phyloP scores from a whole-genome alignment of 495 filamentous ascomycete genomes.

The Daldinia loculata region DNA sequence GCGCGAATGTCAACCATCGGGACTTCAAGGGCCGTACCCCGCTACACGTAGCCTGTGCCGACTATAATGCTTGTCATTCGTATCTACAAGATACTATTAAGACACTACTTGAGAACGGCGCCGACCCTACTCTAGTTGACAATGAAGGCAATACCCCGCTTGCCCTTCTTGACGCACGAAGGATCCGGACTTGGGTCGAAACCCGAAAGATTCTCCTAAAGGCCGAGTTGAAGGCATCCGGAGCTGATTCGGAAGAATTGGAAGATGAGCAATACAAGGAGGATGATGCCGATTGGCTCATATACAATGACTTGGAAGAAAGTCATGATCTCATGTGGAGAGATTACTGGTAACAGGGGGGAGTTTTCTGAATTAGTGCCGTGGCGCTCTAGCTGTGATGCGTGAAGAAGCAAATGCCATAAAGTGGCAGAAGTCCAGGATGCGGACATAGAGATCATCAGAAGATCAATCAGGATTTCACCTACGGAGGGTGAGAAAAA shows the following conservation, averaged over 20 bases:
- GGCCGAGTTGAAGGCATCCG: background rate
- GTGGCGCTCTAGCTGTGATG: background rate
- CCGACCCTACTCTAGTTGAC: background rate
- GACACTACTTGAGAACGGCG: background rate
- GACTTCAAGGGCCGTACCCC: slow-evolving; percentile 5
- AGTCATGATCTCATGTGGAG: too few relatives aligned
- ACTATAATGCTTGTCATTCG: background rate
- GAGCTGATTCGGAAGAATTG: background rate
- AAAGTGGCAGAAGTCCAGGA: background rate
- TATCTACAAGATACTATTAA: background rate
- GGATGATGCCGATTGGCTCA: too few relatives aligned
- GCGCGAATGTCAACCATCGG: slow-evolving; percentile 12
- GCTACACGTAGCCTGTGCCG: slow-evolving; percentile 9
- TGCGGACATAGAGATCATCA: background rate
- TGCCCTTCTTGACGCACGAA: background rate
- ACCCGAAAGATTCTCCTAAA: background rate
- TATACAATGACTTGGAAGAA: too few relatives aligned
- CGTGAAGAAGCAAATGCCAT: background rate
- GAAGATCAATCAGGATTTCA: background rate
- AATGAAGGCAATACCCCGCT: background rate
- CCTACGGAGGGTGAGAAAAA: background rate
- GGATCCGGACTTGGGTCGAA: background rate
- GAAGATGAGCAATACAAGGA: too few relatives aligned
- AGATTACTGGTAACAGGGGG: too few relatives aligned
- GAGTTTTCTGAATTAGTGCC: background rate